Conservation (phyloP, 108 stramenopile genomes). For the Cyclotella atomus region DNA sequence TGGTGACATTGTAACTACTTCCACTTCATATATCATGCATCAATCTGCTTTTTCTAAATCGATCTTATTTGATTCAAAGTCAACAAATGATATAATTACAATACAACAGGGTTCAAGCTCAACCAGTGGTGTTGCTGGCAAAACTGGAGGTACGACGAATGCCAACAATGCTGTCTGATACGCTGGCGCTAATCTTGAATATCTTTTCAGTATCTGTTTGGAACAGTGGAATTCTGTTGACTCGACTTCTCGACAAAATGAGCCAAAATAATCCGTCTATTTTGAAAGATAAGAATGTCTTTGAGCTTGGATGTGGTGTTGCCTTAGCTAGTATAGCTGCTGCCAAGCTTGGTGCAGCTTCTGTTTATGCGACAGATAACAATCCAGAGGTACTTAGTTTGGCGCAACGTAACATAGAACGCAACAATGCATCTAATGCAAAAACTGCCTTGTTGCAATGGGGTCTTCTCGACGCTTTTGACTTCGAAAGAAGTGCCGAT, state of each 20-base stretch:
- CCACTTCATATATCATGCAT: not conserved
- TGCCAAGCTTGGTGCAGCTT: slow-evolving; percentile 49
- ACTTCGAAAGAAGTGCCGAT: slow-evolving; percentile 54
- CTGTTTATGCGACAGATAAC: slow-evolving; percentile 63
- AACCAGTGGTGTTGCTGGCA: slow-evolving; percentile 23
- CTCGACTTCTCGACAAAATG: slow-evolving; percentile 55
- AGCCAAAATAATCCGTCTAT: slow-evolving; percentile 10
- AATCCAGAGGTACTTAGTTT: slow-evolving; percentile 60
- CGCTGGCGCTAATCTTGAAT: not conserved
- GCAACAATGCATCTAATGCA: slow-evolving; percentile 35
- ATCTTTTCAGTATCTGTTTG: slow-evolving; percentile 65
- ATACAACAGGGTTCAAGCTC: slow-evolving; percentile 35
- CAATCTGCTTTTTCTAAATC: too few relatives aligned
- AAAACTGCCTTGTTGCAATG: slow-evolving; percentile 50
- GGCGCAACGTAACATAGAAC: slow-evolving; percentile 54
- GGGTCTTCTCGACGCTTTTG: slow-evolving; percentile 62
- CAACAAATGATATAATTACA: slow-evolving; percentile 31
- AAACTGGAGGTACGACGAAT: slow-evolving; percentile 26
- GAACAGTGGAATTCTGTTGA: slow-evolving; percentile 73
- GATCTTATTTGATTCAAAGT: slow-evolving; percentile 1
- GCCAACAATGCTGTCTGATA: not conserved
- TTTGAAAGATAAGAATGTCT: slow-evolving; percentile 39
- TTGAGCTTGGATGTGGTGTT: slow-evolving; percentile 69
- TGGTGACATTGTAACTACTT: not conserved
- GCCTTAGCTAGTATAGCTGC: slow-evolving; percentile 56